These are phyloP conservation scores for Cyanidiococcus yangmingshanensis DNA, from an alignment of 23 red algal genomes.

Conservation along the genomic window DNA sequence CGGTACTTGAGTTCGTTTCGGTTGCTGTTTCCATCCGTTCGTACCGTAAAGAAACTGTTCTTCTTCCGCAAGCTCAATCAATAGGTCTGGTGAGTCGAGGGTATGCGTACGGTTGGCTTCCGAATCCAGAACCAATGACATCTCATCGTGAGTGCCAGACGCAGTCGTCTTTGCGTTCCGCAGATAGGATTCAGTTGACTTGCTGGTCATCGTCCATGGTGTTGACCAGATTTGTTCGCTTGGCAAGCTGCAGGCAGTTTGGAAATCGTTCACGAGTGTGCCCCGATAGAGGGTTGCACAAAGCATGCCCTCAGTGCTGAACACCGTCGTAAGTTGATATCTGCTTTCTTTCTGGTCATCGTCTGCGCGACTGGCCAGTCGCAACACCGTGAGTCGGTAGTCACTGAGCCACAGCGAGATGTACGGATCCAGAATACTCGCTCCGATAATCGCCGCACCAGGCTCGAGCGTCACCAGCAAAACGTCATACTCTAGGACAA, in stretches of 20 bases:
- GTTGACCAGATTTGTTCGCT: no score
- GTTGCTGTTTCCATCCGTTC: neutral
- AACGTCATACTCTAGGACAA: slow-evolving; percentile 25
- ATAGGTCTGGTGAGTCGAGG: neutral
- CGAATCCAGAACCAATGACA: neutral
- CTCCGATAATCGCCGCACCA: slow-evolving; percentile 24
- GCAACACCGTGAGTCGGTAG: slow-evolving; percentile 36
- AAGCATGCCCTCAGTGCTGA: neutral
- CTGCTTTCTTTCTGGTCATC: neutral
- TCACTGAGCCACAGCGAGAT: slow-evolving; percentile 40
- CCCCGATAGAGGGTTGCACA: neutral
- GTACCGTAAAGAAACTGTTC: neutral
- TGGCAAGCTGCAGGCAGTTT: neutral
- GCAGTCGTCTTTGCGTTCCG: neutral
- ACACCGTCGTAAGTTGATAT: neutral
- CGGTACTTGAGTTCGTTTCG: no score
- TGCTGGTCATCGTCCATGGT: neutral
- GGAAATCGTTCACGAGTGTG: neutral
- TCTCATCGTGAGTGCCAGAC: neutral
- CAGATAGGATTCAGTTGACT: neutral
- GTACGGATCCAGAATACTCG: slow-evolving; percentile 71
- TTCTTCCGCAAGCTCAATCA: neutral
- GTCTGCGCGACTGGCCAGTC: neutral
- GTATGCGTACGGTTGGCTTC: neutral
- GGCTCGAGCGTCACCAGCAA: neutral